A percentile compares a stretch with the other conserved stretches of the same genome.
Evolutionary conservation across 495 filamentous ascomycete species (phyloP).

Genomic region (Neurospora pannonica): DNA sequence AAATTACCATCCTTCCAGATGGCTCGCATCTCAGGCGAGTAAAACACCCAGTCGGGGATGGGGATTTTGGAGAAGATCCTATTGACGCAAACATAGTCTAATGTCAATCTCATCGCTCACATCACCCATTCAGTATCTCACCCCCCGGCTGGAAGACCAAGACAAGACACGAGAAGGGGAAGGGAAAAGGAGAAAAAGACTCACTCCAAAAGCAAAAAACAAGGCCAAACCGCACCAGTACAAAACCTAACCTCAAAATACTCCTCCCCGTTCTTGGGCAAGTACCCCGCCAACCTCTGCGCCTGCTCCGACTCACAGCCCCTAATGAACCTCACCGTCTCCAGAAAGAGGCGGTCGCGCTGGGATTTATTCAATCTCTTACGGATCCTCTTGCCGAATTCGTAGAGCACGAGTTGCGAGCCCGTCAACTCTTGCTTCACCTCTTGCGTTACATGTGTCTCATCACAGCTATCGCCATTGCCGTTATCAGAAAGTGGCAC

Average conservation of each 20-base stretch:
- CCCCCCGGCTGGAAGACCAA: neutral
- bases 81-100: too few relatives aligned
- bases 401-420: neutral
- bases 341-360: neutral
- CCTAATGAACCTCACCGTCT: neutral
- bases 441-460: too few relatives aligned
- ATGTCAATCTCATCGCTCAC: too few relatives aligned
- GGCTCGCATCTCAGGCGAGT: neutral
- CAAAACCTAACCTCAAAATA: neutral
- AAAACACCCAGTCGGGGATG: neutral
- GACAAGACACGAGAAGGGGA: neutral
- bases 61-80: neutral
- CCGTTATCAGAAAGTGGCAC: too few relatives aligned
- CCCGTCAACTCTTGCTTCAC: neutral
- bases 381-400: neutral
- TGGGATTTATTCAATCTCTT: neutral
- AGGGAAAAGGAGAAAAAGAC: neutral
- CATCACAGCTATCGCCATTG: neutral
- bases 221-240: neutral
- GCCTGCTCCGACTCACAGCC: neutral
- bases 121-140: too few relatives aligned
- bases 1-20: neutral
- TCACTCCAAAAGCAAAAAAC: neutral
- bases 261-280: neutral
- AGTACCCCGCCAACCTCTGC: neutral